A percentile compares a stretch with the other conserved stretches of the same genome.
phyloP scores from a whole-genome alignment of 2,329 filamentous ascomycete genomes.

The Paecilomyces niveus region DNA sequence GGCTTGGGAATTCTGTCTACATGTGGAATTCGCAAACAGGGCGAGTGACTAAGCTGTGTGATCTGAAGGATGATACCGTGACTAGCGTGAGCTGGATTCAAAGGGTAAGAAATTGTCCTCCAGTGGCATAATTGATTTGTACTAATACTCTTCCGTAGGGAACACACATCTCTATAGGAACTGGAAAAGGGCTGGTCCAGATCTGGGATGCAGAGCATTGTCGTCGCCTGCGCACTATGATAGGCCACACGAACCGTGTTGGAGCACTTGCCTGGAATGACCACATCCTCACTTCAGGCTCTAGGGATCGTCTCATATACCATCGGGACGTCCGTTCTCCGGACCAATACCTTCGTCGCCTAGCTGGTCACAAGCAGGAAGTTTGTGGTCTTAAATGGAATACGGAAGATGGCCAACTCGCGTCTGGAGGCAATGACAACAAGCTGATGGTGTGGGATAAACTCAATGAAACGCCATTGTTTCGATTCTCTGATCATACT shows the following conservation, averaged over 20 bases:
- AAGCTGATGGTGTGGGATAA: constrained; percentile 99
- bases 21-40: constrained; percentile 96
- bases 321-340: constrained; percentile 92
- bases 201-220: constrained; percentile 94
- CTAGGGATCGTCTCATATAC: constrained; percentile 85
- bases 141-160: constrained; percentile 43
- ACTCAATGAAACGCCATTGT: constrained; percentile 81
- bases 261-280: constrained; percentile 96
- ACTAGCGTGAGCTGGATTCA: constrained; percentile 99
- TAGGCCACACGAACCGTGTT: constrained; percentile 86
- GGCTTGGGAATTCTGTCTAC: constrained; percentile 86
- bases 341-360: constrained; percentile 78
- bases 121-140: constrained; percentile 7
- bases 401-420: constrained; percentile 86
- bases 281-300: constrained; percentile 93
- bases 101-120: constrained; percentile 43
- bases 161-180: constrained; percentile 91
- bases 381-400: constrained; percentile 98
- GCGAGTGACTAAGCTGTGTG: constrained; percentile 87
- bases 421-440: constrained; percentile 96
- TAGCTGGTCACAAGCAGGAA: constrained; percentile 95
- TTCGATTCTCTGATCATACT: constrained; percentile 90
- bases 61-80: constrained; percentile 84
- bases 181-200: constrained; percentile 86
- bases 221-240: constrained; percentile 87